Conservation (phyloP, 2,329 filamentous ascomycete genomes). For the Hypoxylon sp. region DNA sequence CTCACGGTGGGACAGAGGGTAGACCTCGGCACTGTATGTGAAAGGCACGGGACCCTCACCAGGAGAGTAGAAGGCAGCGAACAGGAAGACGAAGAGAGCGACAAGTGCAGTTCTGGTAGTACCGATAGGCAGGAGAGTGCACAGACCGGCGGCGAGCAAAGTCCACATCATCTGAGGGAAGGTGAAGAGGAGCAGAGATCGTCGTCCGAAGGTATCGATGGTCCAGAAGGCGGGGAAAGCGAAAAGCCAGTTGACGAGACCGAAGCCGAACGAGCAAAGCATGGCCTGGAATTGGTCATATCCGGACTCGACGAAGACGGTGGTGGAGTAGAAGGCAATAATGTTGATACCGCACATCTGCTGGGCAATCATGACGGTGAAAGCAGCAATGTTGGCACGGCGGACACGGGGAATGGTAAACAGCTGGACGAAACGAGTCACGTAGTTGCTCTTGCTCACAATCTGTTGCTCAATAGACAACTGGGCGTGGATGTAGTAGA, state of each 20-base stretch:
- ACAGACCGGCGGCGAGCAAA: conserved; percentile 73
- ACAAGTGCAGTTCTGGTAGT: conserved; percentile 61
- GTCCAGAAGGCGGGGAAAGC: conserved; percentile 76
- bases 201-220: conserved; percentile 77
- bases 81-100: conserved; percentile 72
- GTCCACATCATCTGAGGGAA: conserved; percentile 79
- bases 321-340: conserved; percentile 81
- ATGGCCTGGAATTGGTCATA: conserved; percentile 69
- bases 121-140: conserved; percentile 62
- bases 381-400: conserved; percentile 81
- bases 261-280: conserved; percentile 75
- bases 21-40: conserved; percentile 78
- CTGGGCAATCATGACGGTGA: conserved; percentile 84
- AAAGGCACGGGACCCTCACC: conserved; percentile 78
- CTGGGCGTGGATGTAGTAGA: conserved; percentile 76
- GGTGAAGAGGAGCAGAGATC: conserved; percentile 73
- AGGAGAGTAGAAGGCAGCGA: conserved; percentile 74
- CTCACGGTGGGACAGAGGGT: conserved; percentile 78
- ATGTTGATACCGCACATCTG: conserved; percentile 81
- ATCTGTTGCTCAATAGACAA: conserved; percentile 71
- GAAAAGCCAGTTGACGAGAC: conserved; percentile 75
- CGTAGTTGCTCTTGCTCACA: conserved; percentile 67
- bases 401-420: conserved; percentile 79
- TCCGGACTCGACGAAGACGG: conserved; percentile 71
- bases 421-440: conserved; percentile 73